Base-by-base conservation (phyloP, 2,329 filamentous ascomycete species). In the Exophiala xenobiotica region DNA sequence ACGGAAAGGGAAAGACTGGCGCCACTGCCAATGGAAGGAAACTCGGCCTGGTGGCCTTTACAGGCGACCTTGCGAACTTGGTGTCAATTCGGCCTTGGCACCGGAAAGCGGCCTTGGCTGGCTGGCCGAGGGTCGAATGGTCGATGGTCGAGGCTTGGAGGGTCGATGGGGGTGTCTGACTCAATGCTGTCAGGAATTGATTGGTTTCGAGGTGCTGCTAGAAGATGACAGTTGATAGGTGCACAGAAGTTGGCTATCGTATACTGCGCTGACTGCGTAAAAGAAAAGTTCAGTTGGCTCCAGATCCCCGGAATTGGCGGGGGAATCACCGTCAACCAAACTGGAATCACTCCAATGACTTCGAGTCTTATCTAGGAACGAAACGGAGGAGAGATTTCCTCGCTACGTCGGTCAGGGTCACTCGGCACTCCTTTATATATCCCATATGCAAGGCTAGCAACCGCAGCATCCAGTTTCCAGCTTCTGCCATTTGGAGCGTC, bases 381-480 rank as follows among this genome's bases (percentile, higher is more conserved):
- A 47, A 40, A 45, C 47, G 33, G 41, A 51, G 26, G 26, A 31
- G 31, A 41, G 24, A 26, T 29, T 42, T 40, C 37, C 45, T 40
- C 31, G 49, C 41, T 31, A 52, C 53, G 38, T 38, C 42, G 29
- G 26, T 29, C 29, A 29, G 47, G 45, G 26, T 43, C 53, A 45
- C 20, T 46, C 22, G 39, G 14, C 27, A 22, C 20, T 35, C 40
- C 39, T 56, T 49, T 57, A 57, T 57, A 51, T 48, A 38, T 23
- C 14, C 16, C 31, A 45, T 31, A 55, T 57, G 54, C 50, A 57
- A 53, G 50, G 54, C 54, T 53, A 46, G 31, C 24, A 9, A 29
- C 29, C 45, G 40, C 24, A 38, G 22, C 41, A 27, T 37, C 23
- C 16, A 29, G 18, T 26, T 19, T 37, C 18, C 35, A 46, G 43